Conservation (phyloP, 306 rosid genomes). For the Amphicarpaea edgeworthii region DNA sequence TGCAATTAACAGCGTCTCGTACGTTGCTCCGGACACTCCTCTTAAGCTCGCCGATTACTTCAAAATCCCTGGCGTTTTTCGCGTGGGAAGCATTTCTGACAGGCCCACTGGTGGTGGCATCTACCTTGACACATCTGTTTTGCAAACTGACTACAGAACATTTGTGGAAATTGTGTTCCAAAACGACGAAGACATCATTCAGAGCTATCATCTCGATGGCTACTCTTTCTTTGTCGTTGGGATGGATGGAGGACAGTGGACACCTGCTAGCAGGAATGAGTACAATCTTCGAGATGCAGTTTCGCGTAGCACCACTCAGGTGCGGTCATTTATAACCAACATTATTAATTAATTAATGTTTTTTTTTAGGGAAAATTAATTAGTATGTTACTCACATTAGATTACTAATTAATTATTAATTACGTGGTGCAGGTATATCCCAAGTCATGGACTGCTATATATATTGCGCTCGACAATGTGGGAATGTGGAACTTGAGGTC, state of each 20-base stretch:
- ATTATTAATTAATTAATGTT: no score
- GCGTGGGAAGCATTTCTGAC: slow-evolving; percentile 80
- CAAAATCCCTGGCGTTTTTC: slow-evolving; percentile 78
- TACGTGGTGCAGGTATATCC: slow-evolving; percentile 89
- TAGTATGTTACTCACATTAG: no score
- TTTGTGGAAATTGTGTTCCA: slow-evolving; percentile 88
- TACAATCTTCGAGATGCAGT: slow-evolving; percentile 94
- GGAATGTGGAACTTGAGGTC: slow-evolving; percentile 99
- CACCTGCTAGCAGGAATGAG: slow-evolving; percentile 60
- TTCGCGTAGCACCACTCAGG: slow-evolving; percentile 90
- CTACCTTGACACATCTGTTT: slow-evolving; percentile 84
- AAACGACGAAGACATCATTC: slow-evolving; percentile 82
- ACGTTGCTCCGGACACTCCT: slow-evolving; percentile 88
- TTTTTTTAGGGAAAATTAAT: no score
- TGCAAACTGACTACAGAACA: slow-evolving; percentile 86
- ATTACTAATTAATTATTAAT: no score
- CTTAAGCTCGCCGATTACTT: slow-evolving; percentile 89
- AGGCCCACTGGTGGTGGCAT: slow-evolving; percentile 80
- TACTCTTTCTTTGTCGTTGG: slow-evolving; percentile 96
- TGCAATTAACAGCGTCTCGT: slow-evolving; percentile 89
- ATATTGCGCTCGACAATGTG: slow-evolving; percentile 86
- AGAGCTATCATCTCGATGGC: slow-evolving; percentile 89
- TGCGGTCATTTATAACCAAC: no score
- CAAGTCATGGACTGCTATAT: slow-evolving; percentile 87
- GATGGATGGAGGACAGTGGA: slow-evolving; percentile 98